phyloP scores from a whole-genome alignment of 495 filamentous ascomycete genomes.

The Neurospora tetrasperma region DNA sequence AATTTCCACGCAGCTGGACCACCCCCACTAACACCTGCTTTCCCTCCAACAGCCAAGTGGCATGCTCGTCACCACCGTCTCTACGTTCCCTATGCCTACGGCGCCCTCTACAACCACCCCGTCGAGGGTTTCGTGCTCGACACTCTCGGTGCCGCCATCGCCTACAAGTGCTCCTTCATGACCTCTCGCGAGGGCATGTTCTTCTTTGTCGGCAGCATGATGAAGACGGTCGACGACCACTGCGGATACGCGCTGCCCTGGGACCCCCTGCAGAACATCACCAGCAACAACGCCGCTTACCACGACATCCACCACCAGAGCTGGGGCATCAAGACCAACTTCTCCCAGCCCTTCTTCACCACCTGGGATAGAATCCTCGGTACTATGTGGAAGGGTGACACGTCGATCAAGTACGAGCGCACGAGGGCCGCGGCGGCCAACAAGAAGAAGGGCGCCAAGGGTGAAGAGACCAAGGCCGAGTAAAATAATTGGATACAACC shows the following conservation, averaged over 20 bases:
- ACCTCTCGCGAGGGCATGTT: constrained; percentile 67
- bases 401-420: constrained; percentile 31
- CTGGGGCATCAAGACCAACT: constrained; percentile 88
- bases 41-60: constrained; percentile 47
- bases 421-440: constrained; percentile 25
- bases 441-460: constrained; percentile 24
- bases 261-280: constrained; percentile 85
- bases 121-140: constrained; percentile 89
- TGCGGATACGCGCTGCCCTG: constrained; percentile 92
- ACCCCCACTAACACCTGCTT: background rate
- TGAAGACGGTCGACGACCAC: constrained; percentile 97
- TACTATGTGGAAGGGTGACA: constrained; percentile 61
- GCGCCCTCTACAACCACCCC: constrained; percentile 92
- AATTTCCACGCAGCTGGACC: background rate
- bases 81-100: constrained; percentile 95
- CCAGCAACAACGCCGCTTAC: constrained; percentile 86
- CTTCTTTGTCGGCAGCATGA: constrained; percentile 74
- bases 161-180: constrained; percentile 68
- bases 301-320: constrained; percentile 98
- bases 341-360: constrained; percentile 75
- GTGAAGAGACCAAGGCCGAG: constrained; percentile 12
- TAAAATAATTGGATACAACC: background rate
- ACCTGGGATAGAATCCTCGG: constrained; percentile 69
- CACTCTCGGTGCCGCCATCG: constrained; percentile 72
- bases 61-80: constrained; percentile 92